phyloP scores from a whole-genome alignment of 768 basidiomycete genomes.

The Lyophyllum decastes region DNA sequence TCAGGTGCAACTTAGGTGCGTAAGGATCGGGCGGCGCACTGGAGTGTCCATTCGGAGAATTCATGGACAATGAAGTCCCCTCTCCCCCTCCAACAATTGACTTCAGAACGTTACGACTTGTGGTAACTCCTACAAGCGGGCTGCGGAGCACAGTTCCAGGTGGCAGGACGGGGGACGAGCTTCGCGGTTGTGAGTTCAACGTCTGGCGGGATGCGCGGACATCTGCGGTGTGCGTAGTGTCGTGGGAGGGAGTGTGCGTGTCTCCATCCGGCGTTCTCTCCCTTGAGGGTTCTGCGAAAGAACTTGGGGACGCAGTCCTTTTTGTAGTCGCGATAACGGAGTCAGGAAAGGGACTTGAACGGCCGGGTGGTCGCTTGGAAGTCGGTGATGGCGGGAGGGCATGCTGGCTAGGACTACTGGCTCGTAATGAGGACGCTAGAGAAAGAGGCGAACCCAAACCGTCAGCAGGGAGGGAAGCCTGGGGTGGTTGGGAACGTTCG shows the following conservation, averaged over 20 bases:
- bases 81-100: conserved; percentile 7
- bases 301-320: conserved; percentile 11
- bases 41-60: conserved; percentile 4
- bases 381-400: conserved; percentile 18
- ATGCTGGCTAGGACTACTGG: conserved; percentile 11
- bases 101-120: conserved; percentile 10
- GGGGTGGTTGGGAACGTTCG: not conserved
- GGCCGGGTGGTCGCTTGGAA: conserved; percentile 3
- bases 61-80: conserved; percentile 7
- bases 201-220: conserved; percentile 1
- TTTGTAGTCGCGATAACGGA: not conserved
- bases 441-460: not conserved
- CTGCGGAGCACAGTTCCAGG: conserved; percentile 2
- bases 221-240: not conserved
- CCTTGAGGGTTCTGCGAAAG: conserved; percentile 2
- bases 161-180: conserved; percentile 4
- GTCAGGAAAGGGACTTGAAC: conserved; percentile 11
- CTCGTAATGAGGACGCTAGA: not conserved
- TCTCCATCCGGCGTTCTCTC: conserved; percentile 3
- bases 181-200: conserved; percentile 7
- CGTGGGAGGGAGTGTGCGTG: conserved; percentile 1
- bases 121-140: not conserved
- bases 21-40: conserved; percentile 36
- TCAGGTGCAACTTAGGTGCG: conserved; percentile 29
- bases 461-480: not conserved